These are phyloP conservation scores for Globisporangium alternatum DNA, from an alignment of 352 stramenopile species.

Conservation along the genomic window DNA sequence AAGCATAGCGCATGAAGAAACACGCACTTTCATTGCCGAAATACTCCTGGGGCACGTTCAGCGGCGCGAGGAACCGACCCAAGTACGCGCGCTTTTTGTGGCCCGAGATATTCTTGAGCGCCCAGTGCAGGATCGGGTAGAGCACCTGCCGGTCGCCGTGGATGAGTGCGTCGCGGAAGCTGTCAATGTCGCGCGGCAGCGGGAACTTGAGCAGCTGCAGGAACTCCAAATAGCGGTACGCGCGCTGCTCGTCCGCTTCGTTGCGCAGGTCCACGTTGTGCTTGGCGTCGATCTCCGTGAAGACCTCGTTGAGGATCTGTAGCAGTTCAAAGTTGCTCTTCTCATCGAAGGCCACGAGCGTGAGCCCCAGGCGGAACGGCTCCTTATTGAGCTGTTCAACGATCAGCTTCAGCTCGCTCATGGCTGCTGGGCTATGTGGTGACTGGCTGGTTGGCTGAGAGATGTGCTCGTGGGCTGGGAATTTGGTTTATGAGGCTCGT, in stretches of 20 bases:
- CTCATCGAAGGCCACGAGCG: slow-evolving; percentile 92
- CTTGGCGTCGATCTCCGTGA: slow-evolving; percentile 85
- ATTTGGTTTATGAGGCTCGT: not conserved
- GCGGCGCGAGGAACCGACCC: slow-evolving; percentile 87
- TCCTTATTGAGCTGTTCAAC: slow-evolving; percentile 93
- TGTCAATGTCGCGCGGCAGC: slow-evolving; percentile 65
- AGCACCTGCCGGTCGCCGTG: slow-evolving; percentile 86
- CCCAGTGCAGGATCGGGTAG: slow-evolving; percentile 92
- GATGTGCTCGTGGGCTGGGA: not conserved
- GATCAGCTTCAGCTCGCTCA: slow-evolving; percentile 92
- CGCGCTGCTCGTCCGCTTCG: slow-evolving; percentile 74
- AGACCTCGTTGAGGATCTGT: slow-evolving; percentile 92
- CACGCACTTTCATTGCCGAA: slow-evolving; percentile 81
- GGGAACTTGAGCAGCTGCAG: slow-evolving; percentile 93
- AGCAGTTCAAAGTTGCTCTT: slow-evolving; percentile 92
- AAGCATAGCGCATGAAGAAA: not conserved
- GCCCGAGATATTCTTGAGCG: slow-evolving; percentile 78
- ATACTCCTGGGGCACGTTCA: slow-evolving; percentile 93
- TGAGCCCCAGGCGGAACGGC: slow-evolving; percentile 88
- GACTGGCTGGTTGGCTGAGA: not conserved
- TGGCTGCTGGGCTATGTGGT: slow-evolving; percentile 28
- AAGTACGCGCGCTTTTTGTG: slow-evolving; percentile 95
- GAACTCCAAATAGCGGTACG: slow-evolving; percentile 89
- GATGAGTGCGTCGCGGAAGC: slow-evolving; percentile 72
- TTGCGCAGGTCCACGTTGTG: slow-evolving; percentile 84